Conservation (phyloP, 2,329 filamentous ascomycete genomes). For the Pezicula rhizophila region DNA sequence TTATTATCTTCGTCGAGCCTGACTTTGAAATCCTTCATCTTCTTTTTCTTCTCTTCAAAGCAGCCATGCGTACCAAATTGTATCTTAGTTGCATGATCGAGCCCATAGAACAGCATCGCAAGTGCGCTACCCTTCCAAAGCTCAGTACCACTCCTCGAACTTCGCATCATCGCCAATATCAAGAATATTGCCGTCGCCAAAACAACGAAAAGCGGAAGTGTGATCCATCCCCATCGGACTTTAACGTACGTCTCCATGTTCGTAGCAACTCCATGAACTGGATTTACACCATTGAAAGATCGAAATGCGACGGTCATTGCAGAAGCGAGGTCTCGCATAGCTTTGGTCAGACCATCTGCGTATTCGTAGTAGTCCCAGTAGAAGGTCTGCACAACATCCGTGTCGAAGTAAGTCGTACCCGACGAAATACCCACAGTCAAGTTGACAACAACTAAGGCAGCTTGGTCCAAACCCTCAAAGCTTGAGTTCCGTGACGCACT, state of each 20-base stretch:
- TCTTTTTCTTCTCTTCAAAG: background rate
- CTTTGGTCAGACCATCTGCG: conserved; percentile 26
- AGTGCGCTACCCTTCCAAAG: conserved; percentile 32
- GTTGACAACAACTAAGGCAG: background rate
- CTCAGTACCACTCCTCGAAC: conserved; percentile 18
- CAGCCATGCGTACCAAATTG: background rate
- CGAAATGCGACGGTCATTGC: conserved; percentile 31
- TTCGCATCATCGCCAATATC: conserved; percentile 20
- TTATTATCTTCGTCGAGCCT: background rate
- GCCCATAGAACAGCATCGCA: conserved; percentile 30
- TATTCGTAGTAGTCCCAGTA: conserved; percentile 36
- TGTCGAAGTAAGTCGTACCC: conserved; percentile 11
- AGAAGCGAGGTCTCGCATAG: conserved; percentile 29
- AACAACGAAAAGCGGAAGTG: conserved; percentile 27
- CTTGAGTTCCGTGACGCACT: background rate
- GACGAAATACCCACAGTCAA: background rate
- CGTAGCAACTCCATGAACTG: conserved; percentile 25
- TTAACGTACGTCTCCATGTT: conserved; percentile 27
- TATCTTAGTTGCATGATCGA: conserved; percentile 20
- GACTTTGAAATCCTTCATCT: background rate
- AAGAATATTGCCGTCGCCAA: conserved; percentile 27
- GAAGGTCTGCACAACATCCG: conserved; percentile 32
- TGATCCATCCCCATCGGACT: conserved; percentile 31
- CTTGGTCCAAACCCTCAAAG: background rate
- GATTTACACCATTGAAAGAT: conserved; percentile 19